A percentile compares a stretch with the other conserved stretches of the same genome.
Evolutionary conservation across 2,329 filamentous ascomycete species (phyloP).

Genomic region (Diaporthe ilicicola): DNA sequence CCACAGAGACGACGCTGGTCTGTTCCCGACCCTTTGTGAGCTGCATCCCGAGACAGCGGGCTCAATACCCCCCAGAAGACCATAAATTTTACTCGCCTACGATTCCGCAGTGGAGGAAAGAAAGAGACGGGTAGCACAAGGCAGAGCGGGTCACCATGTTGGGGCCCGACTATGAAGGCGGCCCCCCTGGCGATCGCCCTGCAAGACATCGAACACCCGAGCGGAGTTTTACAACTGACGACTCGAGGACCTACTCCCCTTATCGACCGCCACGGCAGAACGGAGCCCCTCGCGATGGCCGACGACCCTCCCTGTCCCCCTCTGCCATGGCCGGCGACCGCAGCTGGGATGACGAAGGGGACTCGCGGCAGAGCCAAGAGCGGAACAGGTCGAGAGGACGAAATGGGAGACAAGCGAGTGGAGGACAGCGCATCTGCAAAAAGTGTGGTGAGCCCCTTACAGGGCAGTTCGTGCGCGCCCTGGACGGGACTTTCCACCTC

Average conservation of each 20-base stretch:
- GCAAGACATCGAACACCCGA: slow-evolving; percentile 39
- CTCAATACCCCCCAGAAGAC: slow-evolving; percentile 14
- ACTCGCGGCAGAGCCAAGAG: slow-evolving; percentile 62
- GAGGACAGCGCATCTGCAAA: slow-evolving; percentile 74
- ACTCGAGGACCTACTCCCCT: slow-evolving; percentile 36
- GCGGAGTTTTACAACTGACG: slow-evolving; percentile 35
- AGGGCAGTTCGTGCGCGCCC: slow-evolving; percentile 93
- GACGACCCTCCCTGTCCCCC: slow-evolving; percentile 32
- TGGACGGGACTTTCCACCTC: slow-evolving; percentile 93
- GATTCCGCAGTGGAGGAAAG: slow-evolving; percentile 15
- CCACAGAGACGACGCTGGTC: slow-evolving; percentile 30
- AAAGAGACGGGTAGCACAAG: slow-evolving; percentile 30
- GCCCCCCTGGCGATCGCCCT: slow-evolving; percentile 48
- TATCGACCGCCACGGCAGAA: slow-evolving; percentile 39
- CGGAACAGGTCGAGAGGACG: slow-evolving; percentile 64
- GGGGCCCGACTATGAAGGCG: slow-evolving; percentile 58
- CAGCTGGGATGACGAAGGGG: slow-evolving; percentile 36
- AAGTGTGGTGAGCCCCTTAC: slow-evolving; percentile 90
- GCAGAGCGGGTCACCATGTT: slow-evolving; percentile 42
- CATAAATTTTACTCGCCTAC: slow-evolving; percentile 3
- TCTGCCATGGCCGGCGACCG: slow-evolving; percentile 30
- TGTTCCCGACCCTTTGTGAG: slow-evolving; percentile 30
- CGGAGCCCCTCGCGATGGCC: slow-evolving; percentile 37
- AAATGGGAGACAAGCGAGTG: slow-evolving; percentile 64
- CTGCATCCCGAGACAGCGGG: slow-evolving; percentile 29